Evolutionary conservation across 441 rosid species (phyloP).

Genomic region (Gossypium gossypioides): DNA sequence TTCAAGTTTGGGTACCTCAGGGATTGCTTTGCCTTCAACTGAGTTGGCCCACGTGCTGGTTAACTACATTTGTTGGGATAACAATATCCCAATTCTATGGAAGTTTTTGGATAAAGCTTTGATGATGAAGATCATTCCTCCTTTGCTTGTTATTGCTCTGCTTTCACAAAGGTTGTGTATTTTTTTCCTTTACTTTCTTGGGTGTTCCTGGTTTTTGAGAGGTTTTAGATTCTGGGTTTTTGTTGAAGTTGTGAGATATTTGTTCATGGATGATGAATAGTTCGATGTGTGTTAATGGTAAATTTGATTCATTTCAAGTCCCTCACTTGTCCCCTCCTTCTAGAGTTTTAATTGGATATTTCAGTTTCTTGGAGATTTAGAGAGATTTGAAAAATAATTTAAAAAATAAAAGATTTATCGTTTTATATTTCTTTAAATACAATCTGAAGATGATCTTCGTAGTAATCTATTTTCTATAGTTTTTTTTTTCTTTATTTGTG

Average conservation of each 20-base stretch:
- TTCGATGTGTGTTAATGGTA: not conserved
- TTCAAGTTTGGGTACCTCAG: slow-evolving; percentile 35
- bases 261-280: not conserved
- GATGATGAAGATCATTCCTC: slow-evolving; percentile 43
- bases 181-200: not conserved
- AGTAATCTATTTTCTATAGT: not conserved
- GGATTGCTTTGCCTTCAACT: slow-evolving; percentile 38
- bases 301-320: not conserved
- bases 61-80: slow-evolving; percentile 62
- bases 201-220: not conserved
- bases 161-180: slow-evolving; percentile 39
- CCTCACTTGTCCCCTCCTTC: not conserved
- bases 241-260: not conserved
- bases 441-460: not conserved
- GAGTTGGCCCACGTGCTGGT: slow-evolving; percentile 49
- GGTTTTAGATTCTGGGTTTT: slow-evolving; percentile 6
- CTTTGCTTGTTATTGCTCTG: slow-evolving; percentile 51
- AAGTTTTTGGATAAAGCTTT: slow-evolving; percentile 62
- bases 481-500: not conserved
- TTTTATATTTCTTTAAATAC: not conserved
- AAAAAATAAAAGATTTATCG: not conserved
- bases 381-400: not conserved
- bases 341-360: not conserved
- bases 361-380: not conserved
- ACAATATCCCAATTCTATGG: slow-evolving; percentile 57